Base-by-base conservation (phyloP, 306 rosid species). In the Luffa acutangula region DNA sequence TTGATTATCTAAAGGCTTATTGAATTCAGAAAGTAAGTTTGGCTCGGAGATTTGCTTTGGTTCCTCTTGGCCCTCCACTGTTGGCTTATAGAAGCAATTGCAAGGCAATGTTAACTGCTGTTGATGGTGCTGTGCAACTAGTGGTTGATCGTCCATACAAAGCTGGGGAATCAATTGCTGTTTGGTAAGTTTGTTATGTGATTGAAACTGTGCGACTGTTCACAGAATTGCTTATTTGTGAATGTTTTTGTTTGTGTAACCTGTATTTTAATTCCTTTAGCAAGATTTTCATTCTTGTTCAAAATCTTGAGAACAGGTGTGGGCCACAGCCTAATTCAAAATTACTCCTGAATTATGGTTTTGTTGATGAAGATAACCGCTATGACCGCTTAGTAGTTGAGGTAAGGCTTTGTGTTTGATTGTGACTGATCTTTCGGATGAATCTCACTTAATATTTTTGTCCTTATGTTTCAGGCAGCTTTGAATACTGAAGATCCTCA, bases 321-420 rank as follows among this genome's bases (percentile, higher is more conserved):
- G 99, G 99, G 49, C 99, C 99, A 46, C 99, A 95, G 80, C 97
- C 99, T 86, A 95, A 95, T 85, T 79, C 97, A 49, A 95, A 86
- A 85, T 82, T 95, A 81, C 97, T 93, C 83, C 82, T 92, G 80
- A 95, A 95, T 85, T 95, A 95, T 51, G 99, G 99, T 53, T 93
- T 95, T 83, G 93, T 95, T 60, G 99, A 95, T 73, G 97, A 91
- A 79, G 90, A 91, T 79, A 95, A 91, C 86, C 37, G 86, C 66
- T 75, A 90, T 79, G 97, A 95, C 52, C 97, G 99, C 36, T 84
- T 95, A 36, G 82, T 83, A 51, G 89, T 95, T 79, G 82, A 91
- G 97, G 99, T 93, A 85, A 62, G 64, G 62, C 64, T 49, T 76
- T 48, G 18, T 75, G 79, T 75, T 77, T 64, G 21, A 48, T 81